A percentile compares a stretch with the other conserved stretches of the same genome.
Conservation (phyloP, 768 basidiomycete genomes). For the Pilatotrama ljubarskyi region DNA sequence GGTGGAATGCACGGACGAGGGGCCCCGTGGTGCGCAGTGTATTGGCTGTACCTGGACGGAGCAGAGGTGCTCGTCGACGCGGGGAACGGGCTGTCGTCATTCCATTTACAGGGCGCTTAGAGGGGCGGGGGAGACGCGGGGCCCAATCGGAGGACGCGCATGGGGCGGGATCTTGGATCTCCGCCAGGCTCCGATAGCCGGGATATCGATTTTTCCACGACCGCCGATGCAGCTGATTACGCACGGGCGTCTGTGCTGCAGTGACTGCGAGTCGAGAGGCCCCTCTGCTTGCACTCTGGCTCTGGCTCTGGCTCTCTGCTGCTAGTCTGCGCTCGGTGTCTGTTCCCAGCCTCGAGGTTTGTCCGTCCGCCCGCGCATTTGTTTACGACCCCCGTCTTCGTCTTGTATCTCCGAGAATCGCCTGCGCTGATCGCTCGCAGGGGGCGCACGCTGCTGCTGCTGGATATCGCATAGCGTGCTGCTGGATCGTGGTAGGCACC, state of each 20-base stretch:
- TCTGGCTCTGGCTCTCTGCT: neutral
- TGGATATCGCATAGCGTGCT: neutral
- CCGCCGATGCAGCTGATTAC: conserved; percentile 15
- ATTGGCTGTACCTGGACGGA: neutral
- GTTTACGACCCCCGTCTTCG: neutral
- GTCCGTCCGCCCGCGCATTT: neutral
- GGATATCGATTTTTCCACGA: conserved; percentile 16
- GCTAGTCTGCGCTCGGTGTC: neutral
- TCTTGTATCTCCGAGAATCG: neutral
- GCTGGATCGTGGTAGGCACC: conserved; percentile 4
- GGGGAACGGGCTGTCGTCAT: conserved; percentile 3
- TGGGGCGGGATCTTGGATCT: neutral
- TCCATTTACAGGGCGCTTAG: neutral
- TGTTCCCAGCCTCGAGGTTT: conserved; percentile 15
- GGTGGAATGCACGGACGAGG: neutral
- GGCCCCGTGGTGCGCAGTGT: neutral
- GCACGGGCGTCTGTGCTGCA: neutral
- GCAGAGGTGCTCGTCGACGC: neutral
- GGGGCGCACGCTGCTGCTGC: neutral
- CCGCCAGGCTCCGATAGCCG: conserved; percentile 16
- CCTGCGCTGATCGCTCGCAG: neutral
- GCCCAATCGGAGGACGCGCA: conserved; percentile 7
- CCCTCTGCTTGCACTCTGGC: neutral
- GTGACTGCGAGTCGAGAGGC: neutral
- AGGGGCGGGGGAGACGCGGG: neutral